phyloP scores from a whole-genome alignment of 805 yeast species.

The Wickerhamiella sergipiensis region DNA sequence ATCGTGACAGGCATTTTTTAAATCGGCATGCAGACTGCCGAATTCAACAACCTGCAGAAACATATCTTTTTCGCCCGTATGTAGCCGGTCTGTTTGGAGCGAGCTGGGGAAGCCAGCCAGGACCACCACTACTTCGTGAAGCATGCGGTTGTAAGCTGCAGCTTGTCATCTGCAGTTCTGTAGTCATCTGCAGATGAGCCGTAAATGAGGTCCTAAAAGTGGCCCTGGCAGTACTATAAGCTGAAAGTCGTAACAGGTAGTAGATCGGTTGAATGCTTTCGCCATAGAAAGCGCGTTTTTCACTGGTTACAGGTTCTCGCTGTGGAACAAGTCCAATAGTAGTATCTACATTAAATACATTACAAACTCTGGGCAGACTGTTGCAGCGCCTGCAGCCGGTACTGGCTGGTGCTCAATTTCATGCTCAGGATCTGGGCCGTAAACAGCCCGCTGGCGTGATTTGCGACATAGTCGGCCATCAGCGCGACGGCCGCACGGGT shows the following conservation, averaged over 20 bases:
- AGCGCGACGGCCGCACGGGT: constrained; percentile 18
- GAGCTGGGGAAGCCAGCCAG: constrained; percentile 15
- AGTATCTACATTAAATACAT: not conserved
- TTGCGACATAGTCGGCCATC: constrained; percentile 20
- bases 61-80: constrained; percentile 12
- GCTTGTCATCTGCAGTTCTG: no score
- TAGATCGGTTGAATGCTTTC: no score
- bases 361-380: constrained; percentile 9
- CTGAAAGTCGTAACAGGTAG: no score
- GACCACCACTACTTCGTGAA: constrained; percentile 17
- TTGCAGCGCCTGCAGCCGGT: constrained; percentile 8
- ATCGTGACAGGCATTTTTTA: constrained; percentile 1
- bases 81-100: constrained; percentile 7
- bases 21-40: constrained; percentile 10
- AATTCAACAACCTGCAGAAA: constrained; percentile 10
- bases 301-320: no score
- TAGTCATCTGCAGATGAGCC: no score
- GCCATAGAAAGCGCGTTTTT: no score
- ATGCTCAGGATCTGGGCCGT: constrained; percentile 8
- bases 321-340: no score
- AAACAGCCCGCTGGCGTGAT: constrained; percentile 2
- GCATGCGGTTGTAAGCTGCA: constrained; percentile 10
- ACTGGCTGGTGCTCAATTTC: constrained; percentile 12
- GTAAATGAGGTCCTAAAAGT: no score
- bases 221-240: no score